A percentile compares a stretch with the other conserved stretches of the same genome.
These are phyloP conservation scores for Trametes maxima DNA, from an alignment of 768 basidiomycete genomes.

Conservation along the genomic window DNA sequence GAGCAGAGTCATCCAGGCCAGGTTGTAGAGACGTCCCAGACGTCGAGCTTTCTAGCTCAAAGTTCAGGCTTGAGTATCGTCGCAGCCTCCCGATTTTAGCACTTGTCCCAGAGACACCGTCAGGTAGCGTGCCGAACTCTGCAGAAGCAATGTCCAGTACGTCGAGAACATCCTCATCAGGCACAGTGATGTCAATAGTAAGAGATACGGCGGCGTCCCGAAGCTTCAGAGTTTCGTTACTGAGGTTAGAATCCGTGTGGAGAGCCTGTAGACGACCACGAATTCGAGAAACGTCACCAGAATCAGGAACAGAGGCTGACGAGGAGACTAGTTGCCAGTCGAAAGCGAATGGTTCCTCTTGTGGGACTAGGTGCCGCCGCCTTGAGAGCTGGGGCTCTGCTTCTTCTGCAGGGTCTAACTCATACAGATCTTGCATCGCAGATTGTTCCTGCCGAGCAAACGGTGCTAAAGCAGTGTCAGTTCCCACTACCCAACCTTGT, in stretches of 20 bases:
- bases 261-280: conserved; percentile 2
- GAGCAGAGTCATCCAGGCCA: conserved; percentile 2
- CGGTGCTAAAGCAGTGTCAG: conserved; percentile 6
- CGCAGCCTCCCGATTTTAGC: conserved; percentile 23
- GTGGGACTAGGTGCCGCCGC: background rate
- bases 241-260: background rate
- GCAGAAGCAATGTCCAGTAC: background rate
- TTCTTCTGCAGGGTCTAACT: background rate
- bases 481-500: background rate
- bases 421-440: background rate
- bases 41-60: conserved; percentile 28
- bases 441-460: background rate
- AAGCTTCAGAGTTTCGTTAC: conserved; percentile 1
- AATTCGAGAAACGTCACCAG: background rate
- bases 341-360: conserved; percentile 7
- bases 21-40: conserved; percentile 12
- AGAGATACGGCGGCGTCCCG: background rate
- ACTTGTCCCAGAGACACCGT: conserved; percentile 1
- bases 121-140: conserved; percentile 2
- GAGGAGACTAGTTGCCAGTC: background rate
- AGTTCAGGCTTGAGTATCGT: conserved; percentile 34
- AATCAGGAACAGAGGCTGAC: background rate
- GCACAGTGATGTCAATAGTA: background rate
- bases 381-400: background rate
- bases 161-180: background rate